phyloP scores from a whole-genome alignment of 2,329 filamentous ascomycete species.

The Fusarium sp. region DNA sequence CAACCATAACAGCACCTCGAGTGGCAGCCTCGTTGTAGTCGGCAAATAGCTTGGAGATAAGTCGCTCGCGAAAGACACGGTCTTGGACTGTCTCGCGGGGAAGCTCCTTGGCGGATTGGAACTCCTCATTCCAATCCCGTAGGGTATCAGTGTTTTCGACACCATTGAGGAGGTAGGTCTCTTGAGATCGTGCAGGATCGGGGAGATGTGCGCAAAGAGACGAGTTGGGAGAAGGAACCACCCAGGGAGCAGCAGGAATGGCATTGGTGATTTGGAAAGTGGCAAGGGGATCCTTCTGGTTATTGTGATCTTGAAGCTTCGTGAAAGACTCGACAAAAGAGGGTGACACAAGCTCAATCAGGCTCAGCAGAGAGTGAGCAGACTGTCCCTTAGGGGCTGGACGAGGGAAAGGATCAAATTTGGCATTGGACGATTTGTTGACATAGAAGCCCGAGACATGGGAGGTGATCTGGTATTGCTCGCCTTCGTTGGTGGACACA shows the following conservation, averaged over 20 bases:
- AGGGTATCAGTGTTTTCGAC: constrained; percentile 94
- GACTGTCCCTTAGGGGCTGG: constrained; percentile 80
- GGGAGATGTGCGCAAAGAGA: constrained; percentile 76
- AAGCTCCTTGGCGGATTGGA: constrained; percentile 94
- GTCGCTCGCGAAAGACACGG: constrained; percentile 91
- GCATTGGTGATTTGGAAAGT: constrained; percentile 97
- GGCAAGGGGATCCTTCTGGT: constrained; percentile 85
- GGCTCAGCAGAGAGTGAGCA: constrained; percentile 85
- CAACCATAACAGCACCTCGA: constrained; percentile 90
- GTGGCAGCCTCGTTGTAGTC: constrained; percentile 98
- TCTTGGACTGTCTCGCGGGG: constrained; percentile 95
- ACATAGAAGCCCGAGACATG: constrained; percentile 97
- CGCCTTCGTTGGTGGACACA: constrained; percentile 90
- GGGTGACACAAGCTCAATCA: constrained; percentile 83
- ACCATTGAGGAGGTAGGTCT: constrained; percentile 89
- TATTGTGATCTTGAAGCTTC: constrained; percentile 85
- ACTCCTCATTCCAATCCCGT: constrained; percentile 98
- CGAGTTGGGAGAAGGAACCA: constrained; percentile 77
- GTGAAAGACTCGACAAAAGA: constrained; percentile 83
- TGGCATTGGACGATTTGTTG: constrained; percentile 94
- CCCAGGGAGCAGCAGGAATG: constrained; percentile 91
- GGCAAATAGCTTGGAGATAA: constrained; percentile 95
- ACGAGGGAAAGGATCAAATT: constrained; percentile 91
- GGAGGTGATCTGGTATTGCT: constrained; percentile 92
- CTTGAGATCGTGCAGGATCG: constrained; percentile 90